Evolutionary conservation across 2,329 filamentous ascomycete species (phyloP), one percentile per base, ranked within the genome.

Genomic region (Colletotrichum sp.): DNA sequence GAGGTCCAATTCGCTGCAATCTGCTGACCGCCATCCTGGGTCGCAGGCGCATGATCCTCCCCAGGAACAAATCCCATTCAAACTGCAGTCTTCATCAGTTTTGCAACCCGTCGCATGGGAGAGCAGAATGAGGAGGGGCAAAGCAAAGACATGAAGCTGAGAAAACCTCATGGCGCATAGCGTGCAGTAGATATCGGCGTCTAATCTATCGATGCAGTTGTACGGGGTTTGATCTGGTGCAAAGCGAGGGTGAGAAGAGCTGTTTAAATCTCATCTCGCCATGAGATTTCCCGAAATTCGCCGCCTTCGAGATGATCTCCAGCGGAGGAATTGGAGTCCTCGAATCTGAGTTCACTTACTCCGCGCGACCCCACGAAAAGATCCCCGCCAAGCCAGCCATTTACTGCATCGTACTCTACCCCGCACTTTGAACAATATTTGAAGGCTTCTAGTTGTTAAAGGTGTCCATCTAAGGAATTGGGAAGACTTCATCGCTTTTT

Each of bases 1-100:
- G 4, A 89, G 81, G 70, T 89, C 87, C 1, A 89, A 82, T 9
- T 83, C 80, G 6, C 87, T 84, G 70, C 88, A 89, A 77, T 88
- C 86, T 3, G 78, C 71, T 1, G 81, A 83, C 18, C 80, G 82
- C 87, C 88, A 89, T 13, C 88, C 87, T 0, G 83, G 77, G 64
- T 89, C 88, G 48, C 82, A 83, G 2, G 36, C 18, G 65, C 82
- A 83, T 15, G 16, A 26, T 5, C 24, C 62, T 8, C 34, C 8
- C 9, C 13, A 60, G n/a, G 28, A 43, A 18, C 82, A 83, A 5
- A 82, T 18, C 2, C 82, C 81, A 30, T 83, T 83, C 4, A 83
- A 68, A 24, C 81, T 83, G 69, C 82, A 83, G 58, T 82, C 78
- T 3, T 81, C 78, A n/a, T 82, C 80, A 0, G 73, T 76, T 6